Base-by-base conservation (phyloP, 805 yeast species). In the Sugiyamaella americana region DNA sequence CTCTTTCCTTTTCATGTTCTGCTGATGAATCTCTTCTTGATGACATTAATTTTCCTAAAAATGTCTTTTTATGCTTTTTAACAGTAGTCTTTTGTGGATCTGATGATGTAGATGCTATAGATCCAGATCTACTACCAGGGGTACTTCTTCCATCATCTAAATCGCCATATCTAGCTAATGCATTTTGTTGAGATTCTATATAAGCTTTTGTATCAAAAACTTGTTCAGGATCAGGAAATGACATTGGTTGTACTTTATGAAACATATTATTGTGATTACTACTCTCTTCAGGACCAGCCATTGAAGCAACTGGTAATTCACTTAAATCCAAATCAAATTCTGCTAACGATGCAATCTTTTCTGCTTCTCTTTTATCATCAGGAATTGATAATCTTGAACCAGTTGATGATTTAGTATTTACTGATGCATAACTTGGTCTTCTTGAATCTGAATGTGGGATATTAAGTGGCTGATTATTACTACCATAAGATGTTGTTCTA, bases 201-300 rank as follows among this genome's bases (percentile, higher is more conserved):
- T n/a, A 40, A 8, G 34, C 21, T 21, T 44, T 45, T 13, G 52
- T 47, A 40, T 55, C 56, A 13, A 53, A 42, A 18, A 51, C 58
- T 30, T 48, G 51, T 21, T 55, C 56, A n/a, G 56, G 56, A 30
- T 52, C 51, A 17, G 56, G 52, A 40, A 44, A 51, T 2, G 53
- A 38, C 13, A 51, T 37, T 21, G 41, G 41, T 8, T 5, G n/a
- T 8, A 30, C 30, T 23, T 19, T 26, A 13, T 26, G 32, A 26
- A 8, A 8, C 32, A 13, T 13, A 26, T 26, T 26, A 13, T 26
- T 26, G 13, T 26, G 13, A 26, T 26, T 26, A 26, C 32, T n/a
- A n/a, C n/a, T n/a, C n/a, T n/a, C n/a, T n/a, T n/a, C n/a, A n/a
- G n/a, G n/a, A n/a, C n/a, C n/a, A n/a, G n/a, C n/a, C n/a, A n/a